phyloP scores from a whole-genome alignment of 805 yeast genomes.

The Naumovozyma dairenensis region DNA sequence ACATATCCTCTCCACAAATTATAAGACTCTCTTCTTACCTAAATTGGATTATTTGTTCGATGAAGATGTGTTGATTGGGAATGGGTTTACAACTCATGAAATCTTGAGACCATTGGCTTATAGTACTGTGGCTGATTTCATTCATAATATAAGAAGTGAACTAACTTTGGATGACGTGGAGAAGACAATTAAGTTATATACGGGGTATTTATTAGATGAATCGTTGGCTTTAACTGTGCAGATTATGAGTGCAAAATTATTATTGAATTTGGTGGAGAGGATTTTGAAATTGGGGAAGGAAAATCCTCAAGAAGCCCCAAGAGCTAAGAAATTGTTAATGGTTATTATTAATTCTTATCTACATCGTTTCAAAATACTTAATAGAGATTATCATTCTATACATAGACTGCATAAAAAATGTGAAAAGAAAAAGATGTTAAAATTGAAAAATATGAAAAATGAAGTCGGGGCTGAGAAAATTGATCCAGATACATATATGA shows the following conservation, averaged over 20 bases:
- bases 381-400: slow-evolving; percentile 59
- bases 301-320: slow-evolving; percentile 66
- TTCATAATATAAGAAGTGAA: slow-evolving; percentile 83
- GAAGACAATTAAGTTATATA: slow-evolving; percentile 76
- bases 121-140: slow-evolving; percentile 89
- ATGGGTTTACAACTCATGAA: slow-evolving; percentile 84
- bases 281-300: slow-evolving; percentile 54
- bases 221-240: slow-evolving; percentile 82
- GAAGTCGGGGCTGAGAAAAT: slow-evolving; percentile 26
- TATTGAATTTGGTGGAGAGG: slow-evolving; percentile 80
- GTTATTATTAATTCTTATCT: slow-evolving; percentile 82
- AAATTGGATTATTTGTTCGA: slow-evolving; percentile 79
- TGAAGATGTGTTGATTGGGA: slow-evolving; percentile 81
- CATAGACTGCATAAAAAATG: slow-evolving; percentile 50
- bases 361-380: slow-evolving; percentile 66
- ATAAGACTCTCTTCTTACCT: slow-evolving; percentile 70
- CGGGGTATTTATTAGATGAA: slow-evolving; percentile 70
- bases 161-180: slow-evolving; percentile 75
- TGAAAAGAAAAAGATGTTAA: slow-evolving; percentile 35
- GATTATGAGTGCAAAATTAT: slow-evolving; percentile 88
- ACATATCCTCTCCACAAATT: slow-evolving; percentile 87
- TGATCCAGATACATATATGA: slow-evolving; percentile 33
- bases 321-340: slow-evolving; percentile 60
- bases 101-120: slow-evolving; percentile 88
- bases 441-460: slow-evolving; percentile 34